phyloP scores from a whole-genome alignment of 1,284 basidiomycete genomes.

The Agroathelia rolfsii region DNA sequence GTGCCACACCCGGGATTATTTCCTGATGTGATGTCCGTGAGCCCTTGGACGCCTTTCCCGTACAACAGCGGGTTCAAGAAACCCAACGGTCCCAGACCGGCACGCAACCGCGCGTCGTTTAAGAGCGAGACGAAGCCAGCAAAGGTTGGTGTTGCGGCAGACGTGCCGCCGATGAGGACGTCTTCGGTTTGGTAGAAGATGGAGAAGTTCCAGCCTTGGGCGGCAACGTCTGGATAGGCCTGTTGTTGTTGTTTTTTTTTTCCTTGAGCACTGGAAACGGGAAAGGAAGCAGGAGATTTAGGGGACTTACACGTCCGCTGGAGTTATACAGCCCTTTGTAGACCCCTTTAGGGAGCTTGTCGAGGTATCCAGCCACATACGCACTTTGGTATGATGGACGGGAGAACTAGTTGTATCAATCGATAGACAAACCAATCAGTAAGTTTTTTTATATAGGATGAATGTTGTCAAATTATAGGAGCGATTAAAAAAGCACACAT shows the following conservation, averaged over 20 bases:
- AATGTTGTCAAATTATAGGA: slow-evolving; percentile 5
- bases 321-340: slow-evolving; percentile 45
- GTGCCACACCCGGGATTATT: slow-evolving; percentile 49
- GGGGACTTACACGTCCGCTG: slow-evolving; percentile 12
- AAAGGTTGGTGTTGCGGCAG: slow-evolving; percentile 49
- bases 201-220: slow-evolving; percentile 39
- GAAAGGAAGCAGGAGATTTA: background rate
- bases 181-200: slow-evolving; percentile 29
- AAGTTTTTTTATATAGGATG: background rate
- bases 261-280: background rate
- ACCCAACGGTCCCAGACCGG: slow-evolving; percentile 37
- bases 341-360: slow-evolving; percentile 32
- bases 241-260: slow-evolving; percentile 1
- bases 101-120: slow-evolving; percentile 47
- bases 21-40: slow-evolving; percentile 47
- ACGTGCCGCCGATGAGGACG: slow-evolving; percentile 41
- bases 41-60: slow-evolving; percentile 26
- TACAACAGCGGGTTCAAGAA: slow-evolving; percentile 57
- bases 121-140: slow-evolving; percentile 47
- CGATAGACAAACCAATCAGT: background rate
- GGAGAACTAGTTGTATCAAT: slow-evolving; percentile 29
- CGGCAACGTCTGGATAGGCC: slow-evolving; percentile 43
- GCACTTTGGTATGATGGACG: slow-evolving; percentile 41
- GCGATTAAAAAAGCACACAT: background rate
- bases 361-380: slow-evolving; percentile 33